Conservation (phyloP, 106 monocot genomes). For the Cymbidium sinense region DNA sequence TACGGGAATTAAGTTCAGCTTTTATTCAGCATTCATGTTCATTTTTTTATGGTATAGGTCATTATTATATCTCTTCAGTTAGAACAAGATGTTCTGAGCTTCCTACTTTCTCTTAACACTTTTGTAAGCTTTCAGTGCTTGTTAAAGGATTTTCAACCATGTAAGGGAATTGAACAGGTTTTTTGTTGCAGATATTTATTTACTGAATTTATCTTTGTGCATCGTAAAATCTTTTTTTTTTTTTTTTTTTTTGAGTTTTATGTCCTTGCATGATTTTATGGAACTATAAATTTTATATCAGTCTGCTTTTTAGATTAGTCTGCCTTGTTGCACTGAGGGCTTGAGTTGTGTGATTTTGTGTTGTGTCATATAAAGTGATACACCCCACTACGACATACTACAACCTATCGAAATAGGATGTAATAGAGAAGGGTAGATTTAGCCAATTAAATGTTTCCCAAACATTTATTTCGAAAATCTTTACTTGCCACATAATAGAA, state of each 20-base stretch:
- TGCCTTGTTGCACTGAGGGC: not conserved
- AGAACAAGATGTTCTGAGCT: not conserved
- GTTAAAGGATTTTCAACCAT: not conserved
- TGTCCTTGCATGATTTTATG: not conserved
- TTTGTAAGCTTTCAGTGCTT: not conserved
- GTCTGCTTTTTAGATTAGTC: not conserved
- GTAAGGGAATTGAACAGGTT: not conserved
- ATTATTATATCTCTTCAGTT: not conserved
- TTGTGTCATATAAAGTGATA: too few relatives aligned
- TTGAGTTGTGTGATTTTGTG: not conserved
- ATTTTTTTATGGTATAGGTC: too few relatives aligned
- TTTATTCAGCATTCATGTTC: not conserved
- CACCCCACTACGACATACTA: too few relatives aligned
- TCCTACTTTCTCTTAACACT: not conserved
- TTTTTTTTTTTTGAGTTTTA: not conserved
- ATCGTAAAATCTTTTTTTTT: not conserved
- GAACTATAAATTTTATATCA: not conserved
- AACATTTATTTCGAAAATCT: too few relatives aligned
- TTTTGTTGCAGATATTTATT: not conserved
- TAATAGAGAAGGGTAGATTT: too few relatives aligned
- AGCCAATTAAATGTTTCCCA: too few relatives aligned
- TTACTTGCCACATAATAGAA: too few relatives aligned
- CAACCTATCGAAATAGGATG: too few relatives aligned
- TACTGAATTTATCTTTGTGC: not conserved
- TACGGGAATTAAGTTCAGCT: not conserved